phyloP scores from a whole-genome alignment of 371 early-diverging fungal genomes.

The Circinella minor region DNA sequence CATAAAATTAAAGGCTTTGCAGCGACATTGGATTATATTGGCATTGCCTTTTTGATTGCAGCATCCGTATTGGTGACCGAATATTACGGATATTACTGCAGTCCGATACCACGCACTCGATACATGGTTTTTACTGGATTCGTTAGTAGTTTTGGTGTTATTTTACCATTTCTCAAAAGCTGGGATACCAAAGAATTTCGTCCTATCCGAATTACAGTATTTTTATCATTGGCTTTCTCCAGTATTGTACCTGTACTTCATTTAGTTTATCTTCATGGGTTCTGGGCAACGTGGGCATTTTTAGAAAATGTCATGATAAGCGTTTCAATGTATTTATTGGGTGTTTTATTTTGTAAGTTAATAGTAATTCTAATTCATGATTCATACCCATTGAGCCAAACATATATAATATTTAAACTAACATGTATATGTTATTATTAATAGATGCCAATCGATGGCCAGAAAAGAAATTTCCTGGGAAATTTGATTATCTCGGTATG shows the following conservation, averaged over 20 bases:
- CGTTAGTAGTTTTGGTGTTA: conserved; percentile 61
- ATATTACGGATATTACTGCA: conserved; percentile 72
- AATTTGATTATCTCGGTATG: conserved; percentile 71
- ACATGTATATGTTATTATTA: background rate
- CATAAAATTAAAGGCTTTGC: conserved; percentile 60
- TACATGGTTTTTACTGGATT: conserved; percentile 64
- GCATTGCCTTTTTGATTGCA: conserved; percentile 70
- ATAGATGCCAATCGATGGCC: conserved; percentile 69
- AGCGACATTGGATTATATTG: conserved; percentile 73
- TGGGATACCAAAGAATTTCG: conserved; percentile 59
- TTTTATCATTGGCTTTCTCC: conserved; percentile 65
- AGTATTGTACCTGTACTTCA: conserved; percentile 65
- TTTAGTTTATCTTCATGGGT: conserved; percentile 51
- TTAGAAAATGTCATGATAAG: conserved; percentile 57
- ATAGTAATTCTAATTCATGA: no score
- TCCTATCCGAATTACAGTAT: conserved; percentile 65
- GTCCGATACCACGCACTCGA: conserved; percentile 39
- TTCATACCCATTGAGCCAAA: no score
- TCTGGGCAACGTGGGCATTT: conserved; percentile 42
- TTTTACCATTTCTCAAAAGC: conserved; percentile 60
- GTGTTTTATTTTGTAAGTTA: conserved; percentile 50
- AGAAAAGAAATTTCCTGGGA: conserved; percentile 75
- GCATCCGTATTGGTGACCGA: conserved; percentile 65
- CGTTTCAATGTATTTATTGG: conserved; percentile 58
- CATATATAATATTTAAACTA: background rate